Conservation (phyloP, 768 basidiomycete species). For the Daedaleopsis sinensis region DNA sequence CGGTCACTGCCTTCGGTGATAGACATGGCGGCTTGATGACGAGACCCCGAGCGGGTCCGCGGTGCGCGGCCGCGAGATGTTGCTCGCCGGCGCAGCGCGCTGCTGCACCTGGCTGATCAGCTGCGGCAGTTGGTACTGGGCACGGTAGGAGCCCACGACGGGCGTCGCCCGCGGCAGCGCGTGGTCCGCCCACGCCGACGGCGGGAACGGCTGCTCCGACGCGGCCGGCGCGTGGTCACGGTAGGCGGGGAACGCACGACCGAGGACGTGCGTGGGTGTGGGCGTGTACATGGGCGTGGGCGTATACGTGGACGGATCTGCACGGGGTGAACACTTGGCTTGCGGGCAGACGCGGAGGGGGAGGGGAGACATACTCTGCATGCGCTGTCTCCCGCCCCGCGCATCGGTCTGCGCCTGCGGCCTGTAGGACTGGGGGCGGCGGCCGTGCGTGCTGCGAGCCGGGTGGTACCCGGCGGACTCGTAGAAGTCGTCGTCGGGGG, state of each 20-base stretch:
- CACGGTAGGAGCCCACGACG: not conserved
- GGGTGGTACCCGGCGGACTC: not conserved
- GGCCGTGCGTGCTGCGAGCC: not conserved
- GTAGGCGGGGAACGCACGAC: not conserved
- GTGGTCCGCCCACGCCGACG: not conserved
- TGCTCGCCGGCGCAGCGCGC: not conserved
- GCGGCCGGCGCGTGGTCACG: not conserved
- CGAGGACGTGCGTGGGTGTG: slow-evolving; percentile 1
- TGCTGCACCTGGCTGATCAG: slow-evolving; percentile 5
- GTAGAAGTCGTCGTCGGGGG: not conserved
- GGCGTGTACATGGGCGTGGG: no score
- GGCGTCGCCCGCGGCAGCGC: not conserved
- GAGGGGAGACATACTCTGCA: not conserved
- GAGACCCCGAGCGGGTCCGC: not conserved
- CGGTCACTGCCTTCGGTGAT: not conserved
- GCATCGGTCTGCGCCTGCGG: not conserved
- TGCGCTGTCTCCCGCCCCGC: not conserved
- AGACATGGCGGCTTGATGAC: not conserved
- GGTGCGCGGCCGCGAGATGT: slow-evolving; percentile 2
- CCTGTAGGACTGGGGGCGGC: not conserved
- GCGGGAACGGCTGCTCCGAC: not conserved
- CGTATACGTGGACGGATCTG: not conserved
- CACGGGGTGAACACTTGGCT: not conserved
- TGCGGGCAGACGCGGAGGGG: not conserved
- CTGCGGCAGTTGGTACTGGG: not conserved